Conservation (phyloP, 345 rosid genomes). For the Atalantia buxifolia region DNA sequence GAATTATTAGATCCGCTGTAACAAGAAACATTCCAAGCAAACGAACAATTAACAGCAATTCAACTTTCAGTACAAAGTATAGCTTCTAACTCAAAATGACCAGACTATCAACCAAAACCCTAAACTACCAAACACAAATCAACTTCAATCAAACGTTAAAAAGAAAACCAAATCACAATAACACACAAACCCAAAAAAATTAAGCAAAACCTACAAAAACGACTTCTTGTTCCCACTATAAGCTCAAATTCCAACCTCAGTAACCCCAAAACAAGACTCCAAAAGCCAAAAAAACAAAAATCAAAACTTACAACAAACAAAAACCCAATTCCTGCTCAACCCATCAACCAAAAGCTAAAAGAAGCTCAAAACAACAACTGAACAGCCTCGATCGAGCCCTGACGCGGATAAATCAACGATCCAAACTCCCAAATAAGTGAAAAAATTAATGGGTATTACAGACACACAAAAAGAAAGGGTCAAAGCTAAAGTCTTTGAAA, state of each 20-base stretch:
- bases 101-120: slow-evolving; percentile 7
- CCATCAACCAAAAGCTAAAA: slow-evolving; percentile 9
- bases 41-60: slow-evolving; percentile 9
- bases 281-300: slow-evolving; percentile 16
- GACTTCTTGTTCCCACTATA: background rate
- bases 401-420: slow-evolving; percentile 29
- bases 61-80: background rate
- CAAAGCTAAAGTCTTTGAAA: slow-evolving; percentile 14
- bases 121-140: slow-evolving; percentile 2
- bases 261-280: background rate
- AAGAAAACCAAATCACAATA: slow-evolving; percentile 22
- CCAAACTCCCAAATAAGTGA: slow-evolving; percentile 4
- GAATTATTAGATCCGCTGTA: slow-evolving; percentile 33
- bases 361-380: slow-evolving; percentile 7
- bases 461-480: slow-evolving; percentile 15
- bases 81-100: slow-evolving; percentile 3
- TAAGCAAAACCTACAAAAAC: slow-evolving; percentile 1
- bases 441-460: slow-evolving; percentile 17
- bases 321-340: slow-evolving; percentile 10
- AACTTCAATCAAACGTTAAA: slow-evolving; percentile 19
- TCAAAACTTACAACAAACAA: slow-evolving; percentile 1
- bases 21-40: slow-evolving; percentile 7
- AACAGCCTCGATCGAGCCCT: slow-evolving; percentile 43
- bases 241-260: slow-evolving; percentile 23
- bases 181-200: slow-evolving; percentile 9